Base-by-base conservation (phyloP, 441 rosid species). In the Sinapis alba region DNA sequence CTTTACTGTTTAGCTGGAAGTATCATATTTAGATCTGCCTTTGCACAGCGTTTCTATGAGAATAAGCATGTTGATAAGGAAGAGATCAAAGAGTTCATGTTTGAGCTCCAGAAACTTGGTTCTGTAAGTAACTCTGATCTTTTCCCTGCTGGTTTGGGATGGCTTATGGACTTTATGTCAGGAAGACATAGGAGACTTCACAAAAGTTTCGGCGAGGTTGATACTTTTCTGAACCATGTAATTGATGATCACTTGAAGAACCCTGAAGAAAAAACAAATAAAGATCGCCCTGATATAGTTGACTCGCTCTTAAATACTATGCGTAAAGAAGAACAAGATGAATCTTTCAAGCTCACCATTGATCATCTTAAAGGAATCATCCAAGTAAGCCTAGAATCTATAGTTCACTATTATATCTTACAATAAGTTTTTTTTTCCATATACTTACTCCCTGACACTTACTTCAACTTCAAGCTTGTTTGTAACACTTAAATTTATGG, bases 71-170 rank as follows among this genome's bases (percentile, higher is more conserved):
- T 67, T 5, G 74, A 60, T 1, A 23, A 69, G 6, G 45, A 76
- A 0, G 34, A 26, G 12, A 47, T 87, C 27, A 54, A 75, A 56
- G 63, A 76, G 28, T 11, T 87, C n/a, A 20, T 87, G 69, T 73
- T 78, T 50, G 78, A 58, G 38, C 5, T 15, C 12, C 63, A 58
- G 20, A n/a, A 27, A 58, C 0, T 58, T 27, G 63, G 11, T 36
- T 58, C 63, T 26, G 4, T 58, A n/a, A 26, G 63, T 27, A 23
- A 32, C 61, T 56, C 61, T 4, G 88, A 89, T 66, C 70, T 57
- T n/a, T 77, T 89, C 41, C 88, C 89, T 61, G 67, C 51, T 43
- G 76, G 69, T 59, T 2, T 84, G 6, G 88, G 84, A 41, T 78
- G 90, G 88, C 75, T 84, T 6, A 56, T 85, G 1, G 87, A 82